These are phyloP conservation scores for Rhodomyrtus psidioides DNA, from an alignment of 441 rosid genomes.

Conservation along the genomic window DNA sequence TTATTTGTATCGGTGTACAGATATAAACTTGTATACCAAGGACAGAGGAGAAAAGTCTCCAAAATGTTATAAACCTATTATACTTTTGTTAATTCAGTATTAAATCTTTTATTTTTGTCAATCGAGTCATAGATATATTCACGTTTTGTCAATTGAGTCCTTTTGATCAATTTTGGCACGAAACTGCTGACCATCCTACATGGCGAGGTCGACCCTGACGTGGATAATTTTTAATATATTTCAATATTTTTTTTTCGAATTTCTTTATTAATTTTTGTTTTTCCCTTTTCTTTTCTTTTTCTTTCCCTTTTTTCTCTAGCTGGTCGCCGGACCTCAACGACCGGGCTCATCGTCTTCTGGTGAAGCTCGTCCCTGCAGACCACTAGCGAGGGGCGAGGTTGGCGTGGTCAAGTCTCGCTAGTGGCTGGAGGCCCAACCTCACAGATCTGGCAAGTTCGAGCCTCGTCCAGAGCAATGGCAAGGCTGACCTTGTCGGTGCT, in stretches of 20 bases:
- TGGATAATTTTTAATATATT: not conserved
- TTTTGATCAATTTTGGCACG: fast-evolving
- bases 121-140: not conserved
- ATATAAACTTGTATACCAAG: not conserved
- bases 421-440: too few species aligned
- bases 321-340: too few species aligned
- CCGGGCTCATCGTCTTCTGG: too few species aligned
- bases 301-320: too few species aligned
- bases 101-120: too few species aligned
- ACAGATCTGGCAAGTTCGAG: too few species aligned
- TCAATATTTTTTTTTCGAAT: not conserved
- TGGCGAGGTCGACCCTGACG: fast-evolving
- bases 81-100: not conserved
- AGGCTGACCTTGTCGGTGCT: too few species aligned
- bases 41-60: not conserved
- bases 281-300: too few species aligned
- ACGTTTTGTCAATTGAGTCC: not conserved
- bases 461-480: too few species aligned
- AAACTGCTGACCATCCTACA: fast-evolving
- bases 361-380: too few species aligned
- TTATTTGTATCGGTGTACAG: not conserved
- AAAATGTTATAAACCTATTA: not conserved
- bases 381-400: too few species aligned
- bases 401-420: too few species aligned
- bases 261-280: fast-evolving